Conservation (phyloP, 1,284 basidiomycete genomes). For the Vanrija sp. region DNA sequence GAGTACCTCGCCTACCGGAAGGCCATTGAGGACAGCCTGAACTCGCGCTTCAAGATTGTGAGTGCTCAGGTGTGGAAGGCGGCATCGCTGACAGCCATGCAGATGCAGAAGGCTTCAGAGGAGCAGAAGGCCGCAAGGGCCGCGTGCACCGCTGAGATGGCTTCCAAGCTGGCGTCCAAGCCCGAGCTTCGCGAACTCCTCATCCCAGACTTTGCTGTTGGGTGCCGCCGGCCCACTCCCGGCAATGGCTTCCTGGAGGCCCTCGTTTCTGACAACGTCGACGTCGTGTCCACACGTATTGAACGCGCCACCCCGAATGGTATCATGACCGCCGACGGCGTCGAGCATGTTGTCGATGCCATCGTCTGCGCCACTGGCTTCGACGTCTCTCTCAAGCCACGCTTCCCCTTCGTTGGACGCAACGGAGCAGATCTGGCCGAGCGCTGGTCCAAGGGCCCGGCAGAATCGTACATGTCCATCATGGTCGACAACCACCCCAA, state of each 20-base stretch:
- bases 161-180: slow-evolving; percentile 14
- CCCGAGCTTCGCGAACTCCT: slow-evolving; percentile 25
- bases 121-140: slow-evolving; percentile 5
- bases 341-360: slow-evolving; percentile 26
- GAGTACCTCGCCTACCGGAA: slow-evolving; percentile 28
- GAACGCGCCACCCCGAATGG: slow-evolving; percentile 22
- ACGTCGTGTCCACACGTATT: slow-evolving; percentile 21
- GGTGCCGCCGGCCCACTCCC: slow-evolving; percentile 40
- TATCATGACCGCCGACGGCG: slow-evolving; percentile 22
- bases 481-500: slow-evolving; percentile 37
- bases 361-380: slow-evolving; percentile 37
- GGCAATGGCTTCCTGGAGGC: slow-evolving; percentile 45
- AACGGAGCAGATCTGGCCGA: slow-evolving; percentile 31
- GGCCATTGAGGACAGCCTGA: slow-evolving; percentile 31
- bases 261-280: slow-evolving; percentile 30
- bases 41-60: slow-evolving; percentile 23
- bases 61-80: slow-evolving; percentile 21
- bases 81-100: slow-evolving; percentile 3
- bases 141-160: slow-evolving; percentile 8
- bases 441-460: slow-evolving; percentile 27
- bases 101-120: neutral
- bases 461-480: slow-evolving; percentile 33
- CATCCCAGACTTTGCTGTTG: slow-evolving; percentile 27
- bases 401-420: slow-evolving; percentile 28
- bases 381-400: slow-evolving; percentile 33